These are phyloP conservation scores for Alternaria incomplexa DNA, from an alignment of 2,329 filamentous ascomycete species.

Conservation along the genomic window DNA sequence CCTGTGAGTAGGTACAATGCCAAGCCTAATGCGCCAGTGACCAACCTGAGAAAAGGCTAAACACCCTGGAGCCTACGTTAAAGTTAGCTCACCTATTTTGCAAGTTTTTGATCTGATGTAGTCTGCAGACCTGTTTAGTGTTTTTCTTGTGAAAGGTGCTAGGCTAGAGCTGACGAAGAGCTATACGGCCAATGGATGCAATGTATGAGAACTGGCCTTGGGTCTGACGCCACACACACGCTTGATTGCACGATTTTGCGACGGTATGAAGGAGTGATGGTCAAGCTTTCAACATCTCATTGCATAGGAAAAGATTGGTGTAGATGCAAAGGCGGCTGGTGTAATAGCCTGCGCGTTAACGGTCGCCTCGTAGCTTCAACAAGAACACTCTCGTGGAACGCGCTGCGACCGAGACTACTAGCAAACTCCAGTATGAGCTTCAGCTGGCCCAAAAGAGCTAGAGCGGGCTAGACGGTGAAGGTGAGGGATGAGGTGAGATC, in stretches of 20 bases:
- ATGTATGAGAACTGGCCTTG: not conserved
- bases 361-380: not conserved
- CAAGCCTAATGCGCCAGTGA: constrained; percentile 4
- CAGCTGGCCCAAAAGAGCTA: not conserved
- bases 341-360: not conserved
- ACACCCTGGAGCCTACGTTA: not conserved
- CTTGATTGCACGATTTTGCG: not conserved
- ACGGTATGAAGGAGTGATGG: not conserved
- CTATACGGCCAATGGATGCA: not conserved
- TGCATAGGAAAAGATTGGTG: not conserved
- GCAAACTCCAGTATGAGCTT: not conserved
- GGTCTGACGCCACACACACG: not conserved
- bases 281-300: not conserved
- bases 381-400: not conserved
- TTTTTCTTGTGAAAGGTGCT: not conserved
- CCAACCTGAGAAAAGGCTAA: constrained; percentile 7
- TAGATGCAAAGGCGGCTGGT: not conserved
- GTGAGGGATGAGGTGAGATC: constrained; percentile 7
- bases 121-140: not conserved
- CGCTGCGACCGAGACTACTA: not conserved
- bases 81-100: not conserved
- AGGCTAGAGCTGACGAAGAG: not conserved
- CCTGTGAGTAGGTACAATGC: constrained; percentile 14
- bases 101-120: not conserved
- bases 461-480: constrained; percentile 1